Base-by-base conservation (phyloP, 306 rosid species). In the Corylus heterophylla region DNA sequence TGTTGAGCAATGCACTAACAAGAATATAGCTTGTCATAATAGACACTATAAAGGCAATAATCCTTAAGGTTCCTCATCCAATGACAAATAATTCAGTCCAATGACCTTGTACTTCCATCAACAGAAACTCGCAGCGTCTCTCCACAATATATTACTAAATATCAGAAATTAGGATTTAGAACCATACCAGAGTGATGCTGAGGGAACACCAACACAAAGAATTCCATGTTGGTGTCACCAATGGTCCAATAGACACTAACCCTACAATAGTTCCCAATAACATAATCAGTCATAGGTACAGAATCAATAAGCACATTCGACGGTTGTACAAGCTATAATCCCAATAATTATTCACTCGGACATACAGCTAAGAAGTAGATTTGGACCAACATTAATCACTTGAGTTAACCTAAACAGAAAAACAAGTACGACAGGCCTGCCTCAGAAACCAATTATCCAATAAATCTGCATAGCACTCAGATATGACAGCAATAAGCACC, bases 121-220 rank as follows among this genome's bases (percentile, higher is more conserved):
- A 76, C 16, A 83, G 71, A 82, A 76, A 68, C 84, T 84, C 77
- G 80, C 42, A 77, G 84, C 92, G 79, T 76, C 83, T 87, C 93
- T 87, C 81, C 80, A 81, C 77, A 82, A 76, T 79, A 79, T 79
- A 81, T 75, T 67, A 83, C 87, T 88, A 80, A 76, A 86, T 86
- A 85, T 90, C 87, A 87, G 78, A 86, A 88, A 79, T 71, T 81
- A 87, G 89, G 91, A 87, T 89, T 88, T 84, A 95, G 98, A 91
- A 92, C 92, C 97, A 91, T 95, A 95, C 98, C 98, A 88, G 92
- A 79, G 89, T 79, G 74, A 87, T 55, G 97, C 87, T 88, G 94
- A 84, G 87, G 91, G 85, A 89, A 89, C 93, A 94, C 97, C 97
- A 94, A 94, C 98, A 94, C 82, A 87, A 88, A 82, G 82, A 80